These are phyloP conservation scores for Vaucheria bursata DNA, from an alignment of 352 stramenopile species.

Conservation along the genomic window DNA sequence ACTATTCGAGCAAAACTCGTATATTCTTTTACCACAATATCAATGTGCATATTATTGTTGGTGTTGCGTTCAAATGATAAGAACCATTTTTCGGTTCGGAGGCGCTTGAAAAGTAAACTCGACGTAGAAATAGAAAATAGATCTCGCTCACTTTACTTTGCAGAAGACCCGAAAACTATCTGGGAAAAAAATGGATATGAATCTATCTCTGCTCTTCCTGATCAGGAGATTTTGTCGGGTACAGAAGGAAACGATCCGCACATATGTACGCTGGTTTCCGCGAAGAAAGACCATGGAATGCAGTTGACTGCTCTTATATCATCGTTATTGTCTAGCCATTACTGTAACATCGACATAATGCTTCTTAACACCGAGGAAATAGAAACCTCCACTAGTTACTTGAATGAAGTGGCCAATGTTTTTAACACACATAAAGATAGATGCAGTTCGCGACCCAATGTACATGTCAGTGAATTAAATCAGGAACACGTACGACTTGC, in stretches of 20 bases:
- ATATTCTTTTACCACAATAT: too few relatives aligned
- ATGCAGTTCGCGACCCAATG: neutral
- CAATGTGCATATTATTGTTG: too few relatives aligned
- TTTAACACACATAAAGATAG: neutral
- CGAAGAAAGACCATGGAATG: neutral
- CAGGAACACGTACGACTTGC: neutral
- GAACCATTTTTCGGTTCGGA: too few relatives aligned
- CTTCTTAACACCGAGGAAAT: neutral
- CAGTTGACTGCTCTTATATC: conserved; percentile 4
- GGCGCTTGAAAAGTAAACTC: too few relatives aligned
- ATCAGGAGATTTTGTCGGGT: neutral
- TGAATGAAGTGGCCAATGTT: neutral
- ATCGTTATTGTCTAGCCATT: neutral
- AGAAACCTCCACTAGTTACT: neutral
- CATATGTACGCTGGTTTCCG: conserved; percentile 3
- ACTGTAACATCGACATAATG: neutral
- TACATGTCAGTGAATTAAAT: neutral
- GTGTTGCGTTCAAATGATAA: too few relatives aligned
- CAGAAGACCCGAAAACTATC: too few relatives aligned
- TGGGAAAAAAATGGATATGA: too few relatives aligned
- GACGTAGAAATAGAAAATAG: too few relatives aligned
- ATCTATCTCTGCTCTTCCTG: too few relatives aligned
- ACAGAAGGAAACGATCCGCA: neutral
- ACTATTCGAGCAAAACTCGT: too few relatives aligned
- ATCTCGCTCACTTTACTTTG: neutral